A percentile compares a stretch with the other conserved stretches of the same genome.
These are phyloP conservation scores for Suillus decipiens DNA, from an alignment of 768 basidiomycete species.

Conservation along the genomic window DNA sequence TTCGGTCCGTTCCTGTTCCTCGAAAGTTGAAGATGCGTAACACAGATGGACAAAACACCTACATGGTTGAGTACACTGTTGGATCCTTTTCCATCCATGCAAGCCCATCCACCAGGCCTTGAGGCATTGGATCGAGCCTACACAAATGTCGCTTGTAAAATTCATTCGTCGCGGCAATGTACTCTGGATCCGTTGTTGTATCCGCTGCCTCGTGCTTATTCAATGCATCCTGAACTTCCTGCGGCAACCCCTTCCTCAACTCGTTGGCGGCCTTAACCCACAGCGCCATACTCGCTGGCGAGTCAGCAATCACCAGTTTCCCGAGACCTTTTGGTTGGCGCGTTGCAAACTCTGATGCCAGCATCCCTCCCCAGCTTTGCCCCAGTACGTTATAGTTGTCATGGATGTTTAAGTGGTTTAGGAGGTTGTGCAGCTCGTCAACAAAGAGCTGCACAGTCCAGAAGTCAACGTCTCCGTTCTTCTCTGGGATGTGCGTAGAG, in stretches of 20 bases:
- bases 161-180: conserved; percentile 40
- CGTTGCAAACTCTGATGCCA: conserved; percentile 37
- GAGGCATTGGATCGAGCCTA: conserved; percentile 46
- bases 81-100: conserved; percentile 41
- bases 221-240: conserved; percentile 40
- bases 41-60: conserved; percentile 15
- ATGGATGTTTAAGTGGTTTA: conserved; percentile 45
- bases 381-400: conserved; percentile 46
- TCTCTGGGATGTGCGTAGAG: conserved; percentile 56
- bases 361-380: conserved; percentile 48
- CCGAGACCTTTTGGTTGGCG: conserved; percentile 47
- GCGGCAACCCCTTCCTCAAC: conserved; percentile 39
- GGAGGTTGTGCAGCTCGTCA: conserved; percentile 44
- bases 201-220: conserved; percentile 47
- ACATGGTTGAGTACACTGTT: conserved; percentile 53
- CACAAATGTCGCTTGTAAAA: conserved; percentile 49
- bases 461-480: conserved; percentile 42
- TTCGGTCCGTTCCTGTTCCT: conserved; percentile 40
- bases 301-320: conserved; percentile 46
- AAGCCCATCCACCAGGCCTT: conserved; percentile 36
- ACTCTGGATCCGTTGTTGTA: conserved; percentile 46
- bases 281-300: conserved; percentile 46
- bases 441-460: conserved; percentile 54
- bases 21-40: conserved; percentile 6
- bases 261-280: conserved; percentile 38